Percentiles rank a stretch among this genome's conserved stretches.
Evolutionary conservation across 1,284 basidiomycete genomes (phyloP).

Genomic region (Abortiporus biennis): DNA sequence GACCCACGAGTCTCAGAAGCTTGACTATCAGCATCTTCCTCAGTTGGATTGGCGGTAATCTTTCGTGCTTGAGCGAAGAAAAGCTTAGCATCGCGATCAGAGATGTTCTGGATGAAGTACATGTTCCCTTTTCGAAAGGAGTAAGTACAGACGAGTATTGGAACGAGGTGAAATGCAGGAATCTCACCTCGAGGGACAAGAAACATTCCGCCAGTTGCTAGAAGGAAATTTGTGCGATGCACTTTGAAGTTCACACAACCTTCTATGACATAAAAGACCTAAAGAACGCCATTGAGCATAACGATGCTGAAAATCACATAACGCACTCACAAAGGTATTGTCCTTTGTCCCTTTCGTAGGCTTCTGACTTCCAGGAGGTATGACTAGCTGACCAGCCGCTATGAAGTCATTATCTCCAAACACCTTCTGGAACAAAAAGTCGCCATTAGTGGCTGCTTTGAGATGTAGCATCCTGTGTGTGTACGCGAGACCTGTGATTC

Average conservation of each 20-base stretch:
- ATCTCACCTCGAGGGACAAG: conserved; percentile 81
- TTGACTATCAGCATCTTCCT: too few species aligned
- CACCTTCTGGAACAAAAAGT: conserved; percentile 90
- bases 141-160: neutral
- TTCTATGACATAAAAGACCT: conserved; percentile 87
- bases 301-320: conserved; percentile 1
- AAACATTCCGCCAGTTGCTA: conserved; percentile 84
- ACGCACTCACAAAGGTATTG: conserved; percentile 82
- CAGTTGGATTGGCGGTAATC: too few species aligned
- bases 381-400: conserved; percentile 82
- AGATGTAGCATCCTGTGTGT: conserved; percentile 61
- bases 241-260: conserved; percentile 86
- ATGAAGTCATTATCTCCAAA: conserved; percentile 91
- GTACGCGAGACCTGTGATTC: conserved; percentile 61
- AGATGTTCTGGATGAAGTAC: conserved; percentile 88
- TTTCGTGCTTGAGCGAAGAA: conserved; percentile 94
- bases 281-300: conserved; percentile 5
- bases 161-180: neutral
- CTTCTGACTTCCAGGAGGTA: conserved; percentile 77
- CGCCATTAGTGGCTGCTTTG: conserved; percentile 49
- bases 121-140: conserved; percentile 64
- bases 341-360: conserved; percentile 88
- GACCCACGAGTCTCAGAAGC: too few species aligned
- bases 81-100: conserved; percentile 71
- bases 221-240: conserved; percentile 71